These are phyloP conservation scores for Bullera alba DNA, from an alignment of 768 basidiomycete genomes.

Conservation along the genomic window DNA sequence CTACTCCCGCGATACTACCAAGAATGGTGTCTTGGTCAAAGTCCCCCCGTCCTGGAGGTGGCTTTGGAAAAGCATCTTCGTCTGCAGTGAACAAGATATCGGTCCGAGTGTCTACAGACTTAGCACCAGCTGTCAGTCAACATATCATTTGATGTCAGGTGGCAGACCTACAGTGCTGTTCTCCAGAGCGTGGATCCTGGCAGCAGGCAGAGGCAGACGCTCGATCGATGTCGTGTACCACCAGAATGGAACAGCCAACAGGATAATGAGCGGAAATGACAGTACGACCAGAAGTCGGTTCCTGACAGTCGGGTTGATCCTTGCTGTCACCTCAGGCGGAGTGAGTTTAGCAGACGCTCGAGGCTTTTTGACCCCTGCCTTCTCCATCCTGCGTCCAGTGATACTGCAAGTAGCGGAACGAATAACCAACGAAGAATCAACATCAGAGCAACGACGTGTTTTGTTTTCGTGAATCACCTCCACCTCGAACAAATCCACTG, in stretches of 20 bases:
- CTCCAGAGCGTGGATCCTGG: slow-evolving; percentile 55
- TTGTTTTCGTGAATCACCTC: no score
- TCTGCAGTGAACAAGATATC: slow-evolving; percentile 32
- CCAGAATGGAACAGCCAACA: slow-evolving; percentile 82
- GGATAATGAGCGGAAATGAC: slow-evolving; percentile 70
- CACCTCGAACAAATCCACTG: no score
- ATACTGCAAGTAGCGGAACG: no score
- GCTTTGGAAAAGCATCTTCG: slow-evolving; percentile 21
- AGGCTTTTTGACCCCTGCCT: no score
- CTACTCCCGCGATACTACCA: slow-evolving; percentile 13
- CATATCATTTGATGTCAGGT: neutral
- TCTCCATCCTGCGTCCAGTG: no score
- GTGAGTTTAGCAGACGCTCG: no score
- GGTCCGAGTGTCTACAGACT: slow-evolving; percentile 1
- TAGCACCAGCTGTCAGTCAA: neutral
- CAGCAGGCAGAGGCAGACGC: slow-evolving; percentile 63
- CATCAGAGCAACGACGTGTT: no score
- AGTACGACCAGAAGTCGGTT: slow-evolving; percentile 46
- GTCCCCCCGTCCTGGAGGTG: slow-evolving; percentile 14
- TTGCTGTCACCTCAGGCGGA: slow-evolving; percentile 17
- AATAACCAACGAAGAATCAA: no score
- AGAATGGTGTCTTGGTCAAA: slow-evolving; percentile 13
- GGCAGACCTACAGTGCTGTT: neutral
- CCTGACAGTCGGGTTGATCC: slow-evolving; percentile 31
- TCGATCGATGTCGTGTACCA: slow-evolving; percentile 88